Evolutionary conservation across 352 stramenopile species (phyloP), one percentile per base, ranked within the genome.

Genomic region (Aphanomyces stellatus): DNA sequence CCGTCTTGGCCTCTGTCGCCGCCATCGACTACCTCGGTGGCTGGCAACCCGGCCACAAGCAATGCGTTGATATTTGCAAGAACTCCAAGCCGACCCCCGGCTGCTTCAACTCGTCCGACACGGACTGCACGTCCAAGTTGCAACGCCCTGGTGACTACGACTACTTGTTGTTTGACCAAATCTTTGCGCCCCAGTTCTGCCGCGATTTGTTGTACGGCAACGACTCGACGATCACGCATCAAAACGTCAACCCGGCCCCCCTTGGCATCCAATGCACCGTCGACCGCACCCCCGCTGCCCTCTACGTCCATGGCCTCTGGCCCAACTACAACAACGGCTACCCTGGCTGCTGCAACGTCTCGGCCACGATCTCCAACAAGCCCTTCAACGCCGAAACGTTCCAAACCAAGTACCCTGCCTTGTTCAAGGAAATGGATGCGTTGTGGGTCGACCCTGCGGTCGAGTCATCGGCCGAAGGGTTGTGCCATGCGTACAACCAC

Each of bases 401-500:
- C 40, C 72, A 75, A 0, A 62, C 70, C 42, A 72, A 76, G 61
- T 79, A 90, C 65, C 56, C 71, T 17, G 56, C 49, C 13, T 67
- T 90, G 56, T 73, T 90, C 5, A 66, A 72, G 7, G 62, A 78
- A 40, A 90, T 92, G 84, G 72, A 67, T 8, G 57, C 69, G 24
- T 76, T 82, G 69, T 92, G 84, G 84, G 64, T 89, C 33, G 84
- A 92, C 53, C 73, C 84, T 28, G 83, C 84, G 17, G 70, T 83
- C 42, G 25, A 66, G 15, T 80, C 71, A 35, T 73, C 76, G 15
- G 80, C 84, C 70, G 76, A 88, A 68, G 73, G 75, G 62, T 74
- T 91, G 8, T 91, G 83, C 53, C 80, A 91, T 73, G 85, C 88
- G 69, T 91, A 90, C 74, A 78, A 89, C 74, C 83, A 91, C 73